phyloP scores from a whole-genome alignment of 257 asterid genomes.

The Ilex aquifolium region DNA sequence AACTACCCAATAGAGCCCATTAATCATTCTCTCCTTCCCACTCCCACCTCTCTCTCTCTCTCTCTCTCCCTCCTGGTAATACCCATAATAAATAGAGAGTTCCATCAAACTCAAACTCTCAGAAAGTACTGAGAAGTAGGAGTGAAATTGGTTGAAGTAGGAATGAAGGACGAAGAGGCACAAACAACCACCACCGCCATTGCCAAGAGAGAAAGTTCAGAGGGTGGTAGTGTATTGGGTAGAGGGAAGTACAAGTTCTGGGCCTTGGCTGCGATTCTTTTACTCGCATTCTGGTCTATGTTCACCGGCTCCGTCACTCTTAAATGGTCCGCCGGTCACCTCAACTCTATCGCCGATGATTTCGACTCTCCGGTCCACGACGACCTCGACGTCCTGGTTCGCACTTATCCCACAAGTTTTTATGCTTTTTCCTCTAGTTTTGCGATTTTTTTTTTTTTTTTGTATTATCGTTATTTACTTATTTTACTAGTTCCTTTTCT shows the following conservation, averaged over 20 bases:
- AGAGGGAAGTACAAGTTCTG: conserved; percentile 85
- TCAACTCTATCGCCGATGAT: conserved; percentile 37
- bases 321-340: conserved; percentile 65
- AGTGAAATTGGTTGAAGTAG: too few species aligned
- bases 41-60: too few species aligned
- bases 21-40: too few species aligned
- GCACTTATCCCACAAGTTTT: neutral
- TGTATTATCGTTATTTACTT: neutral
- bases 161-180: too few species aligned
- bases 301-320: conserved; percentile 85
- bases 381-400: conserved; percentile 85
- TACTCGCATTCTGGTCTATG: conserved; percentile 93
- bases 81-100: too few species aligned
- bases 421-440: neutral
- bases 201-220: too few species aligned
- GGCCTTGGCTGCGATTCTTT: conserved; percentile 70
- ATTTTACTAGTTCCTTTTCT: too few species aligned
- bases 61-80: too few species aligned
- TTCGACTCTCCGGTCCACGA: conserved; percentile 48
- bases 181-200: too few species aligned
- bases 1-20: too few species aligned
- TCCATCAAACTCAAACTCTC: too few species aligned
- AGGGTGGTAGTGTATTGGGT: conserved; percentile 16
- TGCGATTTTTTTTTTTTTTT: neutral
- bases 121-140: too few species aligned